Percentiles rank a stretch among this genome's conserved stretches.
Conservation (phyloP, 2,329 filamentous ascomycete species). For the Mycosphaerella arachidis region DNA sequence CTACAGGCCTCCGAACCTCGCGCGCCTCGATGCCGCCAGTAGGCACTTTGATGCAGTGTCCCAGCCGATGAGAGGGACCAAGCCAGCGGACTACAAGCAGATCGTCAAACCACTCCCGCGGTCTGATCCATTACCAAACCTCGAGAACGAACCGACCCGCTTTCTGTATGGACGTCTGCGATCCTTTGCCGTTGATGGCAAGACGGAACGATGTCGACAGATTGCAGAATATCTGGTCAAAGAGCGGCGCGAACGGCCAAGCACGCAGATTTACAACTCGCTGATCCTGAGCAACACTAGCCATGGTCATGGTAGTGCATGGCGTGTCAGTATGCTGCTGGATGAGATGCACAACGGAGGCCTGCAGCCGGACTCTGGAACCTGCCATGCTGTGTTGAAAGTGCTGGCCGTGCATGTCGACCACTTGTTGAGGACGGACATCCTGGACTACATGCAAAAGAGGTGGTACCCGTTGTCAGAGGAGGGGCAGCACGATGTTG, state of each 20-base stretch:
- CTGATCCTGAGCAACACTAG: slow-evolving; percentile 69
- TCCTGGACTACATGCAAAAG: slow-evolving; percentile 69
- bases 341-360: slow-evolving; percentile 63
- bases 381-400: slow-evolving; percentile 69
- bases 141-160: slow-evolving; percentile 16
- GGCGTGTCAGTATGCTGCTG: slow-evolving; percentile 59
- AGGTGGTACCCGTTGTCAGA: slow-evolving; percentile 64
- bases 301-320: slow-evolving; percentile 60
- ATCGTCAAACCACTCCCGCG: neutral
- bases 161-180: slow-evolving; percentile 50
- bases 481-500: slow-evolving; percentile 61
- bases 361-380: slow-evolving; percentile 59
- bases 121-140: neutral
- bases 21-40: slow-evolving; percentile 1
- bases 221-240: slow-evolving; percentile 58
- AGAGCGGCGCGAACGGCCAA: slow-evolving; percentile 52
- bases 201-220: slow-evolving; percentile 38
- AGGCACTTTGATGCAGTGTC: slow-evolving; percentile 5
- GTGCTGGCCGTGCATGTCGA: slow-evolving; percentile 81
- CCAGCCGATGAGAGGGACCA: neutral
- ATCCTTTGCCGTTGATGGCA: slow-evolving; percentile 35
- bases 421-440: slow-evolving; percentile 66
- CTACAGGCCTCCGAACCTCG: neutral
- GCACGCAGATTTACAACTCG: slow-evolving; percentile 64
- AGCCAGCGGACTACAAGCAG: neutral